phyloP scores from a whole-genome alignment of 139 green algal species.

The Bryopsis sp. region DNA sequence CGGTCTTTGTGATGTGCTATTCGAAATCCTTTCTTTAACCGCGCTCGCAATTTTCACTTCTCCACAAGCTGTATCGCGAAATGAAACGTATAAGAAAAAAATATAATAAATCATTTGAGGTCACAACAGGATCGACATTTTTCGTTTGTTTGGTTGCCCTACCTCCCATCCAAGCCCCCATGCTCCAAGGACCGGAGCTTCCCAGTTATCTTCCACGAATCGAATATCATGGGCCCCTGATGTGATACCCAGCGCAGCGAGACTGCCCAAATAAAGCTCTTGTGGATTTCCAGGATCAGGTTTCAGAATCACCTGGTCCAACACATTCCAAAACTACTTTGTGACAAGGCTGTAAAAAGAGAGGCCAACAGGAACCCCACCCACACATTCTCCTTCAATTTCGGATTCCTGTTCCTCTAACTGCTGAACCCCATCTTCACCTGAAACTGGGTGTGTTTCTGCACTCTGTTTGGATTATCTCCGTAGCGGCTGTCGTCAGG shows the following conservation, averaged over 20 bases:
- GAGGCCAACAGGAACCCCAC: too few relatives aligned
- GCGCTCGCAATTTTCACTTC: too few relatives aligned
- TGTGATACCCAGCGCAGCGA: conserved; percentile 80
- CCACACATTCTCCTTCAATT: too few relatives aligned
- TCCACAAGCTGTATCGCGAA: too few relatives aligned
- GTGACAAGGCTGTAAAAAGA: too few relatives aligned
- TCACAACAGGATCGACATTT: neutral
- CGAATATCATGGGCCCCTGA: conserved; percentile 36
- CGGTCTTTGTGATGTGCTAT: too few relatives aligned
- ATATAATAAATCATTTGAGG: too few relatives aligned
- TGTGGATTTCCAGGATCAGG: conserved; percentile 93
- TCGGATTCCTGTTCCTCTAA: too few relatives aligned
- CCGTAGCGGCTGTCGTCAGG: conserved; percentile 96
- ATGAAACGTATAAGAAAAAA: too few relatives aligned
- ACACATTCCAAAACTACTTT: neutral
- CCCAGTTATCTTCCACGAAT: conserved; percentile 99
- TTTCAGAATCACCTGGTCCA: conserved; percentile 93
- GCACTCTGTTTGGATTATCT: conserved; percentile 96
- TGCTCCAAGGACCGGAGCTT: conserved; percentile 87
- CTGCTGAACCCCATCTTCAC: neutral
- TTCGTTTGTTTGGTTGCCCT: conserved; percentile 12
- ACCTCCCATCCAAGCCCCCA: conserved; percentile 97
- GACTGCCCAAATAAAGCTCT: conserved; percentile 89
- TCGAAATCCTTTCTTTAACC: too few relatives aligned
- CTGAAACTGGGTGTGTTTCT: conserved; percentile 98